These are phyloP conservation scores for Rozella allomycis DNA, from an alignment of 371 early-diverging fungal genomes.

Conservation along the genomic window DNA sequence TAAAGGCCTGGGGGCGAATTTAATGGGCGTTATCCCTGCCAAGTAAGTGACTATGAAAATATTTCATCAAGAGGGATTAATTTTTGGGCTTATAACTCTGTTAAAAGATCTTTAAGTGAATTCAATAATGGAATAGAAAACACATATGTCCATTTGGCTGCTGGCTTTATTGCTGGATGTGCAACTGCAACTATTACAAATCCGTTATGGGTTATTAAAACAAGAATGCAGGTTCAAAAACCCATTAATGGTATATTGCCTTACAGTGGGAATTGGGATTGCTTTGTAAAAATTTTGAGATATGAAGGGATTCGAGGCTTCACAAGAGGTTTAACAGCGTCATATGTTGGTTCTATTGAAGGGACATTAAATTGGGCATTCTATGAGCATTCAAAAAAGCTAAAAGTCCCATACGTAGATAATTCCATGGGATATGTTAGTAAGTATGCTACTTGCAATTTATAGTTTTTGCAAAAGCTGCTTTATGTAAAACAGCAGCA, in stretches of 20 bases:
- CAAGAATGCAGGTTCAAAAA: conserved; percentile 36
- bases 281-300: conserved; percentile 35
- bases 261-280: conserved; percentile 18
- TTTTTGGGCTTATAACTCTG: background rate
- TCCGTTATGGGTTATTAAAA: conserved; percentile 92
- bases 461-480: conserved; percentile 60
- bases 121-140: conserved; percentile 53
- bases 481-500: conserved; percentile 64
- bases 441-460: too few species aligned
- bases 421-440: too few species aligned
- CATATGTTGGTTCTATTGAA: conserved; percentile 12
- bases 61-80: background rate
- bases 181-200: conserved; percentile 61
- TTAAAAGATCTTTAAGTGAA: conserved; percentile 6
- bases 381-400: too few species aligned
- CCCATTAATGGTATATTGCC: conserved; percentile 4
- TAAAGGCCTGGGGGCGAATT: conserved; percentile 76
- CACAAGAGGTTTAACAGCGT: conserved; percentile 75
- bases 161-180: conserved; percentile 65
- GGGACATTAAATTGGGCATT: too few species aligned
- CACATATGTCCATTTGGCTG: conserved; percentile 47
- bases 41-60: conserved; percentile 16
- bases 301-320: conserved; percentile 61
- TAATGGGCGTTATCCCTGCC: conserved; percentile 81
- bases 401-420: too few species aligned